These are phyloP conservation scores for Microsporum canis DNA, from an alignment of 2,329 filamentous ascomycete genomes.

Conservation along the genomic window DNA sequence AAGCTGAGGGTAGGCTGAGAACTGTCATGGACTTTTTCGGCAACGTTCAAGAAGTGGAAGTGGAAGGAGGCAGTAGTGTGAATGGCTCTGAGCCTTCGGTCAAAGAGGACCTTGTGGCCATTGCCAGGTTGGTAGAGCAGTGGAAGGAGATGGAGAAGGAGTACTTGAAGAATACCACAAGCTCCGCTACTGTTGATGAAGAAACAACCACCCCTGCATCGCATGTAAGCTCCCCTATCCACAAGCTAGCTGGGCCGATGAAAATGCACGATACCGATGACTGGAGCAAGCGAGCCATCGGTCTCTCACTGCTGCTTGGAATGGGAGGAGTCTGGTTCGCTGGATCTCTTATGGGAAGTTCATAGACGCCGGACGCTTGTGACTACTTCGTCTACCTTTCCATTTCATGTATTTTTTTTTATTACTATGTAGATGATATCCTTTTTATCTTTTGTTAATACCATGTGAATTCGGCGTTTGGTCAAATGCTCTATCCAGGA, in stretches of 20 bases:
- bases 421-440: background rate
- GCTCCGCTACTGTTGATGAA: slow-evolving; percentile 1
- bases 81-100: slow-evolving; percentile 44
- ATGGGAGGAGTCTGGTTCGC: slow-evolving; percentile 22
- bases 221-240: background rate
- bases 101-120: slow-evolving; percentile 61
- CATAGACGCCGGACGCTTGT: background rate
- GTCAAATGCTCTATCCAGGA: background rate
- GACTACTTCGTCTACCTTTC: background rate
- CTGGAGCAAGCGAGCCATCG: slow-evolving; percentile 19
- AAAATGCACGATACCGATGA: slow-evolving; percentile 16
- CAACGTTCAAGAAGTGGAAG: slow-evolving; percentile 93
- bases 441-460: background rate
- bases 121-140: slow-evolving; percentile 51
- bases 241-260: slow-evolving; percentile 13
- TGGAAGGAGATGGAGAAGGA: slow-evolving; percentile 31
- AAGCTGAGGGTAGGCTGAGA: slow-evolving; percentile 62
- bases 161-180: slow-evolving; percentile 18
- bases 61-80: slow-evolving; percentile 49
- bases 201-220: background rate
- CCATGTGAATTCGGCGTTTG: background rate
- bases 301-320: slow-evolving; percentile 20
- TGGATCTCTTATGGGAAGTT: slow-evolving; percentile 10
- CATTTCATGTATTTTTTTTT: slow-evolving; percentile 5
- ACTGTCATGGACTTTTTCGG: slow-evolving; percentile 95